phyloP scores from a whole-genome alignment of 805 yeast species.

The Clavispora fructus region DNA sequence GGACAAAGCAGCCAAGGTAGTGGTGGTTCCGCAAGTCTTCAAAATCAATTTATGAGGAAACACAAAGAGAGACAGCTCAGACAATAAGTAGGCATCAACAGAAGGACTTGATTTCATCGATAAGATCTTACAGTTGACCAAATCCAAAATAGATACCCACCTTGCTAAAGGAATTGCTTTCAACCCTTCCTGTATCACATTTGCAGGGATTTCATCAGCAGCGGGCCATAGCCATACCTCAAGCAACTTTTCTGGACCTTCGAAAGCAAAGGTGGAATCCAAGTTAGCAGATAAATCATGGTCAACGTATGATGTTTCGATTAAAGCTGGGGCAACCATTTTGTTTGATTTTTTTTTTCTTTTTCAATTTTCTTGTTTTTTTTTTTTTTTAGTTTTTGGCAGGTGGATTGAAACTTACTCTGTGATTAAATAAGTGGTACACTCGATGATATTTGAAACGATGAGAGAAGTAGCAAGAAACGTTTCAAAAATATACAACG shows the following conservation, averaged over 20 bases:
- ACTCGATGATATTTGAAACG: slow-evolving; percentile 27
- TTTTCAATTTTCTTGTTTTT: neutral
- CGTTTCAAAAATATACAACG: slow-evolving; percentile 24
- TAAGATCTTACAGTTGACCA: slow-evolving; percentile 83
- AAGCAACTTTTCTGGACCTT: slow-evolving; percentile 92
- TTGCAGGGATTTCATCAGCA: slow-evolving; percentile 32
- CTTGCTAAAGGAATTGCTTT: slow-evolving; percentile 58
- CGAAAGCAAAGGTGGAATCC: slow-evolving; percentile 90
- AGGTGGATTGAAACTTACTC: slow-evolving; percentile 41
- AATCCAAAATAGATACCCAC: slow-evolving; percentile 71
- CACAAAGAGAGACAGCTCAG: slow-evolving; percentile 88
- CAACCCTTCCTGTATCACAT: slow-evolving; percentile 42
- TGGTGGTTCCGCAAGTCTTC: slow-evolving; percentile 96
- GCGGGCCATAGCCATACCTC: slow-evolving; percentile 81
- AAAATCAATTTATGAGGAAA: slow-evolving; percentile 79
- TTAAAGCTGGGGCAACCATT: slow-evolving; percentile 41
- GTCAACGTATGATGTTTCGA: slow-evolving; percentile 55
- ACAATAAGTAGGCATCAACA: slow-evolving; percentile 78
- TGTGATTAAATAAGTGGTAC: slow-evolving; percentile 8
- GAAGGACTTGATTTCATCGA: slow-evolving; percentile 64
- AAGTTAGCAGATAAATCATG: slow-evolving; percentile 71
- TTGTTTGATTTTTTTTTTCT: neutral
- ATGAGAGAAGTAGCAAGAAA: slow-evolving; percentile 47
- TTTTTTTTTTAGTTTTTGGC: slow-evolving; percentile 2
- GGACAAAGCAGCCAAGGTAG: slow-evolving; percentile 73